Evolutionary conservation across 805 yeast species (phyloP).

Genomic region (Starmerella vitae): DNA sequence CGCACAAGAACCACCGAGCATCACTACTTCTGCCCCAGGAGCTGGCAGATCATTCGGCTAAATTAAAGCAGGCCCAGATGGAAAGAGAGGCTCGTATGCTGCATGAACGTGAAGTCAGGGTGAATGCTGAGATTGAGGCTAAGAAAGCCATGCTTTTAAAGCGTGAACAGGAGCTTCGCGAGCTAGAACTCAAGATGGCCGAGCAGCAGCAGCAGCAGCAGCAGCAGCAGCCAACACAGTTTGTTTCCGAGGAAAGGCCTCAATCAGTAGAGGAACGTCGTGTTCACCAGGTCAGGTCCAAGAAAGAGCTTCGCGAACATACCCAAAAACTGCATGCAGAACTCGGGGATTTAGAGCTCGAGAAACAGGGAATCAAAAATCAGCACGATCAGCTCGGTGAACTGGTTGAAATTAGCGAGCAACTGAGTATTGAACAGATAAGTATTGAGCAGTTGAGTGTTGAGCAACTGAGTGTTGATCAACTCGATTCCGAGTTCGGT

Average conservation of each 20-base stretch:
- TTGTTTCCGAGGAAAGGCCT: not conserved
- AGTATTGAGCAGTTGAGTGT: too few species aligned
- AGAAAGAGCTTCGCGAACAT: slow-evolving; percentile 10
- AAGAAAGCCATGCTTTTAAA: slow-evolving; percentile 27
- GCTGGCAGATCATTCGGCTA: slow-evolving; percentile 29
- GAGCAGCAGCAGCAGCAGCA: slow-evolving; percentile 11
- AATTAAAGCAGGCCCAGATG: slow-evolving; percentile 32
- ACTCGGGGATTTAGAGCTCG: slow-evolving; percentile 14
- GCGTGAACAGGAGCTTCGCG: slow-evolving; percentile 31
- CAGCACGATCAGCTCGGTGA: too few species aligned
- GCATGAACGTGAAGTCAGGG: slow-evolving; percentile 29
- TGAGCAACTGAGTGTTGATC: too few species aligned
- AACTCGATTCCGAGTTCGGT: too few species aligned
- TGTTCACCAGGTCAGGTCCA: slow-evolving; percentile 11
- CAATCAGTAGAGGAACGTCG: slow-evolving; percentile 4
- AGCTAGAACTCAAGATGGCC: slow-evolving; percentile 25
- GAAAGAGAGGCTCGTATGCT: slow-evolving; percentile 30
- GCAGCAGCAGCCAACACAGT: not conserved
- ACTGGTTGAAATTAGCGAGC: too few species aligned
- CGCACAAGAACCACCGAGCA: slow-evolving; percentile 19
- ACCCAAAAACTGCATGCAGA: slow-evolving; percentile 15
- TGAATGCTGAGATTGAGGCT: slow-evolving; percentile 30
- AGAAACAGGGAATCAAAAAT: slow-evolving; percentile 10
- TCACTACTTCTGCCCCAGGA: slow-evolving; percentile 29
- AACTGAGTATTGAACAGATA: too few species aligned